Evolutionary conservation across 164 flowering plant species (phyloP).

Genomic region (Platanus orientalis): DNA sequence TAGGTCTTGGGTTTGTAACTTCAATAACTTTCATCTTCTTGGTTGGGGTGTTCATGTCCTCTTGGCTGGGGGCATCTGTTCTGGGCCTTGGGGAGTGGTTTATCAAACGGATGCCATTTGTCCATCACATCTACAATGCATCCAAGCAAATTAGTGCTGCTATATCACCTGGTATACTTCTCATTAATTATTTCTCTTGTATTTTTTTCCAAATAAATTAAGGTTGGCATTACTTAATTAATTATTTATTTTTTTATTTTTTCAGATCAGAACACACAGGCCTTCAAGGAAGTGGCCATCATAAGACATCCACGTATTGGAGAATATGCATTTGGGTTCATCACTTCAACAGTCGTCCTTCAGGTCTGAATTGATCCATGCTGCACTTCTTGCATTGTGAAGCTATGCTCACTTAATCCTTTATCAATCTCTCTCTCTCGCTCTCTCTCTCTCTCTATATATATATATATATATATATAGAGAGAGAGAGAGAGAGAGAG

Average conservation of each 20-base stretch:
- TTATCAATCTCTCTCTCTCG: too few species aligned
- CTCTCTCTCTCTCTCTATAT: too few species aligned
- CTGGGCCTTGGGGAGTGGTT: slow-evolving; percentile 78
- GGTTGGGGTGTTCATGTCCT: slow-evolving; percentile 85
- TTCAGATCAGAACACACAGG: slow-evolving; percentile 84
- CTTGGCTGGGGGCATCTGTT: slow-evolving; percentile 79
- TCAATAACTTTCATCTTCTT: slow-evolving; percentile 71
- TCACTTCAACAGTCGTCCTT: slow-evolving; percentile 67
- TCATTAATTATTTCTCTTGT: not conserved
- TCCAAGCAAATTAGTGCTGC: slow-evolving; percentile 83
- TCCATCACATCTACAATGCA: slow-evolving; percentile 74
- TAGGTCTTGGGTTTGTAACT: slow-evolving; percentile 76
- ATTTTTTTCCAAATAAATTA: not conserved
- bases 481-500: not conserved
- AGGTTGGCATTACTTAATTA: not conserved
- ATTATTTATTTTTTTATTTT: not conserved
- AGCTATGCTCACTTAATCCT: not conserved
- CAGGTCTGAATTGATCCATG: slow-evolving; percentile 39
- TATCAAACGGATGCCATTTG: slow-evolving; percentile 79
- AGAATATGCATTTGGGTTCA: slow-evolving; percentile 94
- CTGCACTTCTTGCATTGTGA: not conserved
- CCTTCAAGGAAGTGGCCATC: slow-evolving; percentile 91
- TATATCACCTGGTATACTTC: slow-evolving; percentile 58
- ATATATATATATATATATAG: too few species aligned
- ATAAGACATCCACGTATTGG: slow-evolving; percentile 92